Percentiles rank a stretch among this genome's conserved stretches.
phyloP scores from a whole-genome alignment of 208 protist genomes.

The Leptomonas seymouri region DNA sequence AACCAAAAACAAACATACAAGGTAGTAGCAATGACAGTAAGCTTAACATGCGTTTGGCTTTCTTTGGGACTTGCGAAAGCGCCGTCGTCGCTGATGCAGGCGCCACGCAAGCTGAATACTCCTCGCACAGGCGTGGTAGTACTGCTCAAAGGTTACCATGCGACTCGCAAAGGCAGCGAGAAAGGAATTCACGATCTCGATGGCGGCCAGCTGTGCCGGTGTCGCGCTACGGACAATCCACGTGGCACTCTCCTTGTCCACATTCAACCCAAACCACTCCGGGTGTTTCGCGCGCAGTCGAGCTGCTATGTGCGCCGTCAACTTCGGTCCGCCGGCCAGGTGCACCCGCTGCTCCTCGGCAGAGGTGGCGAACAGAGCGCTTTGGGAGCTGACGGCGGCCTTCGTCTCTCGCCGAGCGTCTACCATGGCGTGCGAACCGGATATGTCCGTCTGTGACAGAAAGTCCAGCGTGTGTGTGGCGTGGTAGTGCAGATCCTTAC shows the following conservation, averaged over 20 bases:
- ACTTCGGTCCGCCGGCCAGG: conserved; percentile 15
- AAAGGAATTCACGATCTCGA: conserved; percentile 35
- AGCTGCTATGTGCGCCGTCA: conserved; percentile 33
- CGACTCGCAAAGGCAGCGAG: conserved; percentile 38
- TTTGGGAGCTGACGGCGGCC: not conserved
- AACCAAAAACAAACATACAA: not conserved
- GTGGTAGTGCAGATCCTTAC: conserved; percentile 12
- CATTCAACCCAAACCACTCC: conserved; percentile 37
- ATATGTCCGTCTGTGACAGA: conserved; percentile 11
- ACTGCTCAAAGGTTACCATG: conserved; percentile 28
- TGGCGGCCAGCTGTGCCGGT: conserved; percentile 12
- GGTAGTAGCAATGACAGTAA: not conserved
- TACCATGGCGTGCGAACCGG: not conserved
- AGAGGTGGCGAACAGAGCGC: not conserved
- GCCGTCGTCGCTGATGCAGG: not conserved
- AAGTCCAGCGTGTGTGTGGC: conserved; percentile 33
- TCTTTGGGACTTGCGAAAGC: not conserved
- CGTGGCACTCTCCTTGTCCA: conserved; percentile 17
- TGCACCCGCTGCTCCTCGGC: conserved; percentile 21
- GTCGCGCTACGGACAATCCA: conserved; percentile 9
- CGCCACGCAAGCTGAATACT: conserved; percentile 44
- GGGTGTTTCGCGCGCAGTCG: conserved; percentile 41
- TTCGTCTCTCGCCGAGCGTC: not conserved
- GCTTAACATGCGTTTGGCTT: not conserved
- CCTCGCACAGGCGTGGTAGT: conserved; percentile 37